Evolutionary conservation across 441 rosid species (phyloP).

Genomic region (Sinapis alba): DNA sequence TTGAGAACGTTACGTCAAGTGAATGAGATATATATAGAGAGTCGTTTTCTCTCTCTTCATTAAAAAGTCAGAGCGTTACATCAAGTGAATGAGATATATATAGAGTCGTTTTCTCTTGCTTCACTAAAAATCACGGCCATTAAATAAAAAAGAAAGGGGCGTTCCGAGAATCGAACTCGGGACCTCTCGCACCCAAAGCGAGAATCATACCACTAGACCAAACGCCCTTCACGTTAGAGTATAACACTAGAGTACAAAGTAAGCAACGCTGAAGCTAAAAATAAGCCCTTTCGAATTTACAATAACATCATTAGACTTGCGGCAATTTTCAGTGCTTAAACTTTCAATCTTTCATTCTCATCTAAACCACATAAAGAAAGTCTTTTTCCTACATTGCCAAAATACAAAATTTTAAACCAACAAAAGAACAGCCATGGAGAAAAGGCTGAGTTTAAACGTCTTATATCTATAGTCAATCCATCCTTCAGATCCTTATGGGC

Average conservation of each 20-base stretch:
- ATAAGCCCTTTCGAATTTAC: neutral
- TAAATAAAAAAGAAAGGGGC: no score
- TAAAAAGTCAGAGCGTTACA: no score
- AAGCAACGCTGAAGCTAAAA: neutral
- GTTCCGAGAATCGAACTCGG: conserved; percentile 77
- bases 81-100: no score
- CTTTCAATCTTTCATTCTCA: neutral
- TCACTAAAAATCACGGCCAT: no score
- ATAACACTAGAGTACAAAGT: neutral
- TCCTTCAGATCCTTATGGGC: neutral
- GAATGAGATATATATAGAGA: no score
- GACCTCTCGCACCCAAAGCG: conserved; percentile 89
- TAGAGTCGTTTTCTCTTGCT: no score
- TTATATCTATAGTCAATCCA: neutral
- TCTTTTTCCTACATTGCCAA: neutral
- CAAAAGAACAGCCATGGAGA: neutral
- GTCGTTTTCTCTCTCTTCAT: no score
- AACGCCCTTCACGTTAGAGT: conserved; percentile 40
- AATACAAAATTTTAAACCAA: neutral
- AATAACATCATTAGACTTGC: neutral
- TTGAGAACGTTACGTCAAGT: neutral
- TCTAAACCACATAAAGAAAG: neutral
- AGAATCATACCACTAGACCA: conserved; percentile 88
- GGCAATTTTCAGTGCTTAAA: neutral
- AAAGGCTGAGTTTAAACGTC: neutral